Base-by-base conservation (phyloP, 495 filamentous ascomycete species). In the Neurospora sp. region DNA sequence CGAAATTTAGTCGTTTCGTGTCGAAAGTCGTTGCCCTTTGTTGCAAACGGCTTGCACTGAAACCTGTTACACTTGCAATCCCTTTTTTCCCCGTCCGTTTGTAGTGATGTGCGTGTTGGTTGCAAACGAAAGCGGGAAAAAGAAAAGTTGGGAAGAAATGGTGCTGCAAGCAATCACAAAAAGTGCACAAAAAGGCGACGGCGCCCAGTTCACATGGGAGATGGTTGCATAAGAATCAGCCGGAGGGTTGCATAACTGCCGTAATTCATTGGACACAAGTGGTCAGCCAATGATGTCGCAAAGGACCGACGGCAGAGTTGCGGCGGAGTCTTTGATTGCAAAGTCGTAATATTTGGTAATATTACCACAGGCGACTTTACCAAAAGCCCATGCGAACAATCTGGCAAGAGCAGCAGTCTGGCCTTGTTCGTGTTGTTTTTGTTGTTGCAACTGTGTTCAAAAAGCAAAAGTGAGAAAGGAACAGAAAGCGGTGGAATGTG, bases 181-280 rank as follows among this genome's bases (percentile, higher is more conserved):
- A 35, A 61, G 53, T 61, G 27, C 53, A 61, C 53, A 61, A 61
- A 61, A 35, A 61, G 22, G 53, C 53, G 53, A 61, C 53, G 2
- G 47, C 47, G 47, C 22, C 47, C 47, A 8, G 53, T 35, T 61
- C 53, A 61, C 53, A 61, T 35, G 53, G 27, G 27, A 61, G 53
- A 61, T 61, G 27, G 53, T 61, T 35, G 53, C 53, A 61, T 61
- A 61, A 61, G 53, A 42, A 71, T 61, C 40, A 72, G 75, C 71
- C 39, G 61, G 44, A 40, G 27, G 59, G 70, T 68, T 71, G 75
- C 77, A 77, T 45, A 47, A 74, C 71, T 78, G 77, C 73, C 75
- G 74, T 68, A 71, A 59, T 68, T 68, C 70, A 72, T 76, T 69
- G 70, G 61, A 39, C 68, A 69, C 68, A 38, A 38, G 35, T 18